These are phyloP conservation scores for Glycine soja DNA, from an alignment of 306 rosid genomes.

Conservation along the genomic window DNA sequence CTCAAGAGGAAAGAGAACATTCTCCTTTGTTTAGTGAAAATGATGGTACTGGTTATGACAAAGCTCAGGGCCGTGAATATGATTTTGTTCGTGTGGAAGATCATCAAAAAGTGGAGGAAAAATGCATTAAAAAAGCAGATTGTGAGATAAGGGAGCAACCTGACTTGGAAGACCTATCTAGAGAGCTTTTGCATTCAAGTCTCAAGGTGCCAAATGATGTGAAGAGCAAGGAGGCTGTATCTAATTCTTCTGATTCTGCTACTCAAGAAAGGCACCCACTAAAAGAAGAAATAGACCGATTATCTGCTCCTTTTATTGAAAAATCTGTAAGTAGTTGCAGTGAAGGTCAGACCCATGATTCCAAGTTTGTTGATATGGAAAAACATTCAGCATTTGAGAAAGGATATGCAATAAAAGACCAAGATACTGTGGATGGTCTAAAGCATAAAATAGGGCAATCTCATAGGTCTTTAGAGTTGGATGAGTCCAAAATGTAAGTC, in stretches of 20 bases:
- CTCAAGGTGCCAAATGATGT: constrained; percentile 41
- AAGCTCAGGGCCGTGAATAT: constrained; percentile 38
- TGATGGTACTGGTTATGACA: constrained; percentile 29
- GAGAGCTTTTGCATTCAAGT: constrained; percentile 39
- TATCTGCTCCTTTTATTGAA: constrained; percentile 45
- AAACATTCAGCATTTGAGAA: constrained; percentile 41
- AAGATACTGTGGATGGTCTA: constrained; percentile 44
- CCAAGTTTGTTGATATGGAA: constrained; percentile 44
- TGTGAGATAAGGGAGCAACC: constrained; percentile 40
- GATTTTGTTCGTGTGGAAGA: constrained; percentile 39
- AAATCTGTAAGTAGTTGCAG: constrained; percentile 43
- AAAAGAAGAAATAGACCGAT: constrained; percentile 45
- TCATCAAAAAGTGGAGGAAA: constrained; percentile 36
- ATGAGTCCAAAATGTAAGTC: constrained; percentile 59
- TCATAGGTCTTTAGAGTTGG: constrained; percentile 45
- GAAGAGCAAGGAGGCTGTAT: constrained; percentile 39
- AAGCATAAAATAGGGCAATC: constrained; percentile 45
- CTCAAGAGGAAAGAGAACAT: constrained; percentile 38
- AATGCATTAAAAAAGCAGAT: constrained; percentile 39
- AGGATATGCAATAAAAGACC: constrained; percentile 41
- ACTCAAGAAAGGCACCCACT: constrained; percentile 36
- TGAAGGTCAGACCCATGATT: constrained; percentile 42
- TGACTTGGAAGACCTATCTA: constrained; percentile 41
- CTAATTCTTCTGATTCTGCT: constrained; percentile 49
- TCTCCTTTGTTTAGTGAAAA: constrained; percentile 36